Conservation (phyloP, 2,329 filamentous ascomycete species). For the Diatrype stigma region DNA sequence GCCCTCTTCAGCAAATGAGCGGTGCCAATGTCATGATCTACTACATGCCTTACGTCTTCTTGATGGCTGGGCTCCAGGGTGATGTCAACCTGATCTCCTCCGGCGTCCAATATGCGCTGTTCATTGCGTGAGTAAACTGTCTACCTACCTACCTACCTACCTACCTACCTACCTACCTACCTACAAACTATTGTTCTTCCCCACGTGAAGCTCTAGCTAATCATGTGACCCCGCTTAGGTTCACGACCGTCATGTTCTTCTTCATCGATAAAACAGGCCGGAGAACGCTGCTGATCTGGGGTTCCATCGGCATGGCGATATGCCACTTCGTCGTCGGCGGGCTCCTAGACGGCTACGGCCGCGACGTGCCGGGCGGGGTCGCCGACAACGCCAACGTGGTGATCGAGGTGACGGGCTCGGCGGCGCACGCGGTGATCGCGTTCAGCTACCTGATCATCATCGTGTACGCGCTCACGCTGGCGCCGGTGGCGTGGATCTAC, state of each 20-base stretch:
- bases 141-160: no score
- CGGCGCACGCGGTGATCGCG: conserved; percentile 59
- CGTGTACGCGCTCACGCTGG: conserved; percentile 60
- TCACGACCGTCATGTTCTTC: conserved; percentile 45
- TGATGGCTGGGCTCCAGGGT: conserved; percentile 52
- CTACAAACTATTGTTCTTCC: background rate
- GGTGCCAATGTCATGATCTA: conserved; percentile 53
- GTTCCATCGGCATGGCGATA: conserved; percentile 60
- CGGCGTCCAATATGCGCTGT: conserved; percentile 51
- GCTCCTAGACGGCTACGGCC: conserved; percentile 45
- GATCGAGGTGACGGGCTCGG: conserved; percentile 46
- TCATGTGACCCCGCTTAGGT: conserved; percentile 18
- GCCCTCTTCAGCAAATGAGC: conserved; percentile 37
- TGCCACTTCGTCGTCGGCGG: conserved; percentile 55
- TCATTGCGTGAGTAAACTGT: conserved; percentile 34
- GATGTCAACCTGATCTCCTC: conserved; percentile 52
- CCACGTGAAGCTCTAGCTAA: background rate
- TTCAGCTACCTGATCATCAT: conserved; percentile 63
- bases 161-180: background rate
- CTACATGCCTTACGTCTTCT: conserved; percentile 58
- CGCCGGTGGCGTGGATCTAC: conserved; percentile 63
- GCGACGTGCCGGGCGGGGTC: conserved; percentile 37
- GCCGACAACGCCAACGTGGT: conserved; percentile 49
- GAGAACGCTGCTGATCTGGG: conserved; percentile 62
- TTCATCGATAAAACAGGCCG: conserved; percentile 54